Conservation (phyloP, 345 rosid species). For the Conringia planisiliqua region DNA sequence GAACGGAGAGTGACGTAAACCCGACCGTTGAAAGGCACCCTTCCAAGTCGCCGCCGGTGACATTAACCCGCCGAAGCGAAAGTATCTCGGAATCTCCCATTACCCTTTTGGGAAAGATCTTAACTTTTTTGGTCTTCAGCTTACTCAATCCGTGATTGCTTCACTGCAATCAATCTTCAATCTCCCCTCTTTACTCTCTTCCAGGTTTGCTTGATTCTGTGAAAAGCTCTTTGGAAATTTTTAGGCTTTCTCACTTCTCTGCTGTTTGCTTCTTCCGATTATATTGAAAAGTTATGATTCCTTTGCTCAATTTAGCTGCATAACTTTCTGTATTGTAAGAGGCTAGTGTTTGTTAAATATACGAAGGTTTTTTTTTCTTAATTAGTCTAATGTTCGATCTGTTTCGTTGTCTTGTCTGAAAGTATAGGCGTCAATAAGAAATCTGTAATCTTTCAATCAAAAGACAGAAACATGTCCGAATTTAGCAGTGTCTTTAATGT, state of each 20-base stretch:
- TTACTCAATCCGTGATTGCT: slow-evolving; percentile 1
- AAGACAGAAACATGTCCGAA: not conserved
- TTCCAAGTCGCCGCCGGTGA: slow-evolving; percentile 31
- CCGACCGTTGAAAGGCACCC: slow-evolving; percentile 36
- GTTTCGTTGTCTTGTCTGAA: not conserved
- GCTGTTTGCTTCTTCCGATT: not conserved
- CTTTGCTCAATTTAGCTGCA: not conserved
- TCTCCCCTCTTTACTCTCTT: slow-evolving; percentile 14
- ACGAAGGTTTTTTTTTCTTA: not conserved
- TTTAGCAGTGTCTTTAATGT: slow-evolving; percentile 23
- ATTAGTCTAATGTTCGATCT: slow-evolving; percentile 15
- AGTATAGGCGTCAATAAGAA: not conserved
- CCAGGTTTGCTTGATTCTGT: slow-evolving; percentile 23
- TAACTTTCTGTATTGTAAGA: not conserved
- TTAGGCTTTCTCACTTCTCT: not conserved
- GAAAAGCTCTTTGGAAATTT: not conserved
- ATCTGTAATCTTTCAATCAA: not conserved
- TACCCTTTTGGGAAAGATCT: slow-evolving; percentile 9
- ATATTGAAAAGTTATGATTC: not conserved
- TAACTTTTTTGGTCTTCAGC: not conserved
- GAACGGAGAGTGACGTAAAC: slow-evolving; percentile 35
- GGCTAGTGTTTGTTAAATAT: not conserved
- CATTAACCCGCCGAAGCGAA: not conserved
- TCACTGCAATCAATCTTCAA: not conserved
- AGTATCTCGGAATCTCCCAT: not conserved